These are phyloP conservation scores for Podospora sp. DNA, from an alignment of 495 filamentous ascomycete species.

Conservation along the genomic window DNA sequence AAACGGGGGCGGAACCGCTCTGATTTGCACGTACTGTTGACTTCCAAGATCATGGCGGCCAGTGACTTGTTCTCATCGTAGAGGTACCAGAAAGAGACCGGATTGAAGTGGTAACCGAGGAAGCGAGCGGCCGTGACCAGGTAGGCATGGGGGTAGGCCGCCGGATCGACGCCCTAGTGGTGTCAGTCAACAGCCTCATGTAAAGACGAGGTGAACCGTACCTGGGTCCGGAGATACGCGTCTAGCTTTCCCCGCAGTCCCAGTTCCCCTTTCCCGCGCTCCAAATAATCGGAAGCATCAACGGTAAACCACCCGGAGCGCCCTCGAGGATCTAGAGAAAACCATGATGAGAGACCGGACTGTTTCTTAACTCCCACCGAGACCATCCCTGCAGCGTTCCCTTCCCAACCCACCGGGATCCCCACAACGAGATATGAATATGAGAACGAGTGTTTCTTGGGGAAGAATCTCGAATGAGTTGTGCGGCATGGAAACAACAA, in stretches of 20 bases:
- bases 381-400: constrained; percentile 54
- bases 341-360: constrained; percentile 30
- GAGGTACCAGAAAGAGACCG: constrained; percentile 80
- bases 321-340: constrained; percentile 25
- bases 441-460: constrained; percentile 63
- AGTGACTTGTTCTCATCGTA: constrained; percentile 63
- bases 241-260: constrained; percentile 62
- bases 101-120: constrained; percentile 72
- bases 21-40: too few relatives aligned
- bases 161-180: constrained; percentile 50
- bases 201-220: constrained; percentile 22
- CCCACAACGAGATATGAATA: constrained; percentile 70
- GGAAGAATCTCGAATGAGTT: constrained; percentile 63
- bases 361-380: constrained; percentile 47
- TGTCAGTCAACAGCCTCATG: constrained; percentile 22
- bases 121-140: constrained; percentile 69
- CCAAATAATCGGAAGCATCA: constrained; percentile 61
- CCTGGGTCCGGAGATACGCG: constrained; percentile 56
- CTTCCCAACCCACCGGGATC: constrained; percentile 64
- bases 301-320: constrained; percentile 58
- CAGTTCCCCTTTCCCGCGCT: constrained; percentile 48
- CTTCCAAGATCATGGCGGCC: constrained; percentile 69
- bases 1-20: too few relatives aligned
- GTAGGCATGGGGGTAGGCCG: constrained; percentile 65
- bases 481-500: constrained; percentile 62